Conservation (phyloP, 495 filamentous ascomycete genomes). For the Hypoxylon trugodes region DNA sequence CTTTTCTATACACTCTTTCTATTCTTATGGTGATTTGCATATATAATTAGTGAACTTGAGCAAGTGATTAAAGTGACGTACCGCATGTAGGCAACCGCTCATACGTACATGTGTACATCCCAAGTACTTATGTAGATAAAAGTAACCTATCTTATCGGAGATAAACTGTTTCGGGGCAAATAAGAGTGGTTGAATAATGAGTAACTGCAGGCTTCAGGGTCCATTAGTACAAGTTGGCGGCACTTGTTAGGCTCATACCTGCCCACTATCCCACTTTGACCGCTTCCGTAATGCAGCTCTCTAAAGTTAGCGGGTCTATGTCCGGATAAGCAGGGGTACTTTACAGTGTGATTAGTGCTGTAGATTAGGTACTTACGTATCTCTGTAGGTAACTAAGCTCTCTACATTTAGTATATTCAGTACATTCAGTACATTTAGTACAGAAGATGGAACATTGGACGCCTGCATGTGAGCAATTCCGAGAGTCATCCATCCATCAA, state of each 20-base stretch:
- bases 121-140: background rate
- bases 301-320: conserved; percentile 5
- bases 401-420: too few relatives aligned
- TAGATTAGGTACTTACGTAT: too few relatives aligned
- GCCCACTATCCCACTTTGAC: conserved; percentile 30
- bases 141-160: conserved; percentile 24
- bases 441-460: conserved; percentile 12
- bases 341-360: too few relatives aligned
- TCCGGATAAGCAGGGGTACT: conserved; percentile 32
- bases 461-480: conserved; percentile 38
- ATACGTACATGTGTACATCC: conserved; percentile 7
- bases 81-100: conserved; percentile 16
- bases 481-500: conserved; percentile 24
- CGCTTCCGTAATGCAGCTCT: conserved; percentile 32
- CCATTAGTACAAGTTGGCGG: conserved; percentile 7
- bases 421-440: too few relatives aligned
- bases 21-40: too few relatives aligned
- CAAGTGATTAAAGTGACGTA: conserved; percentile 10
- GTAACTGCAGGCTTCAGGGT: conserved; percentile 7
- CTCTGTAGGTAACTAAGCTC: too few relatives aligned
- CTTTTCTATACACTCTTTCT: background rate
- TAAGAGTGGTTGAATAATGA: conserved; percentile 6
- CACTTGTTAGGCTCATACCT: background rate
- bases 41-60: too few relatives aligned
- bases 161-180: conserved; percentile 27